phyloP scores from a whole-genome alignment of 2,329 filamentous ascomycete species.

The Epichloe glyceriae region DNA sequence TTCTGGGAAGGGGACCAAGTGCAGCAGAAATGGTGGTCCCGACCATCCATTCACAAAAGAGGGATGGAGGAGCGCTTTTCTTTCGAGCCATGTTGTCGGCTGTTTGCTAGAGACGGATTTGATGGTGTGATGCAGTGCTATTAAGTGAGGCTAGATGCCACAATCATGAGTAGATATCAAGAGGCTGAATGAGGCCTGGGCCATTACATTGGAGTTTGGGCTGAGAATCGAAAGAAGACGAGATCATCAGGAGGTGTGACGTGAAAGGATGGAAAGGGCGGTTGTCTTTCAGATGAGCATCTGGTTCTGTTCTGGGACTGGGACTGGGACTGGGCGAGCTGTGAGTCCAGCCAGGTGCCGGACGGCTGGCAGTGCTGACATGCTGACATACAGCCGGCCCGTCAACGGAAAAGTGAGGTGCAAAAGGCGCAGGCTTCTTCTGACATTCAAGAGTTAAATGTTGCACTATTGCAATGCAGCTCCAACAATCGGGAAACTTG shows the following conservation, averaged over 20 bases:
- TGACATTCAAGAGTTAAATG: background rate
- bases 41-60: slow-evolving; percentile 29
- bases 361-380: background rate
- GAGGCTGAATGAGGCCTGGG: background rate
- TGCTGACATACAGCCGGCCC: background rate
- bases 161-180: background rate
- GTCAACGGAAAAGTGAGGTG: background rate
- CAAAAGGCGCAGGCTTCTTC: background rate
- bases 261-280: background rate
- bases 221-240: background rate
- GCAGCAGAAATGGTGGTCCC: slow-evolving; percentile 22
- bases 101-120: background rate
- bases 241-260: background rate
- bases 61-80: background rate
- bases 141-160: background rate
- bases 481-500: no score
- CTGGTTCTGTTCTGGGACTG: no score
- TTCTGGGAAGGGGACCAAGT: slow-evolving; percentile 15
- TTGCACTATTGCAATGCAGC: no score
- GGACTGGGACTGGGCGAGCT: background rate
- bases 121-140: background rate
- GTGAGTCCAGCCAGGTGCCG: background rate
- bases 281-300: no score
- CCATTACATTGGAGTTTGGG: no score
- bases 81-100: background rate